Percentiles rank a stretch among this genome's conserved stretches.
These are phyloP conservation scores for Globisporangium middletonii DNA, from an alignment of 352 stramenopile species.

Conservation along the genomic window DNA sequence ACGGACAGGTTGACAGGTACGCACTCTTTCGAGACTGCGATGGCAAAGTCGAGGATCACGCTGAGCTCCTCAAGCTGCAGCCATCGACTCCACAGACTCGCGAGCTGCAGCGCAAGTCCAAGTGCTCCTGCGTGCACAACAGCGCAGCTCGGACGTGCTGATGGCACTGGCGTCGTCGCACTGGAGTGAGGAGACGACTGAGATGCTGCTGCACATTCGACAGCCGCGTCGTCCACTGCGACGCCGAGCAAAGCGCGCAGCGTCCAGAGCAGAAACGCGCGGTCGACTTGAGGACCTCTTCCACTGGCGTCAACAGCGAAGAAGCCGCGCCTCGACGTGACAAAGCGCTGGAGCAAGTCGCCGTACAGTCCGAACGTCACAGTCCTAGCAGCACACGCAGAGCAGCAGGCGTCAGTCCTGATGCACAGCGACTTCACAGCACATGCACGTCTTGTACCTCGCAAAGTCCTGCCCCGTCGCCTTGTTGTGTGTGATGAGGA, in stretches of 20 bases:
- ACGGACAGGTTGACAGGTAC: background rate
- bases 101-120: constrained; percentile 22
- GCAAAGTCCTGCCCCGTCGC: constrained; percentile 2
- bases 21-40: constrained; percentile 3
- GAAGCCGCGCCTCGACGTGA: background rate
- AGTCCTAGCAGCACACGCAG: constrained; percentile 7
- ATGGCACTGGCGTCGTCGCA: background rate
- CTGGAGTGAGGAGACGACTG: too few species aligned
- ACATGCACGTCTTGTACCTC: constrained; percentile 6
- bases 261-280: constrained; percentile 6
- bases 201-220: background rate
- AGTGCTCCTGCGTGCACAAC: constrained; percentile 21
- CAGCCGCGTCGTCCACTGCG: background rate
- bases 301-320: too few species aligned
- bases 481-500: constrained; percentile 3
- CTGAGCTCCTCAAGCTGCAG: constrained; percentile 8
- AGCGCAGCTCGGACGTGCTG: background rate
- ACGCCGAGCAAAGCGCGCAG: constrained; percentile 4
- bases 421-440: background rate
- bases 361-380: constrained; percentile 25
- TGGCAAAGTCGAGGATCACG: constrained; percentile 15
- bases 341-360: constrained; percentile 18
- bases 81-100: constrained; percentile 15
- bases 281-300: background rate
- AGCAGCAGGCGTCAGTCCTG: background rate